A percentile compares a stretch with the other conserved stretches of the same genome.
These are phyloP conservation scores for Naematelia encephala DNA, from an alignment of 768 basidiomycete genomes.

Conservation along the genomic window DNA sequence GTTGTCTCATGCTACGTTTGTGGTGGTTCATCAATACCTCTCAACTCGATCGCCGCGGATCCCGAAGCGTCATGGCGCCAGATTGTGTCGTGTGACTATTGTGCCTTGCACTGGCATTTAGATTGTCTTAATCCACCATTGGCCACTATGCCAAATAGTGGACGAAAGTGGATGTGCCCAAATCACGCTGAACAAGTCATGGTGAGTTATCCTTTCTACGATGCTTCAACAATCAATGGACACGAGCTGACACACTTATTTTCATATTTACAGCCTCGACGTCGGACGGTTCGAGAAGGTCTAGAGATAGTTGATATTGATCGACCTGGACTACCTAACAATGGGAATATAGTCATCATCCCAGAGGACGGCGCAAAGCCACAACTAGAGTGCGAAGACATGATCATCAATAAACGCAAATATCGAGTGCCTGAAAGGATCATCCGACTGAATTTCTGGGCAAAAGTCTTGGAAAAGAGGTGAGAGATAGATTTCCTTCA, in stretches of 20 bases:
- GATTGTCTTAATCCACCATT: constrained; percentile 93
- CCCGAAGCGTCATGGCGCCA: constrained; percentile 47
- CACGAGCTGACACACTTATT: background rate
- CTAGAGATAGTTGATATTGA: constrained; percentile 67
- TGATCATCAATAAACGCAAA: constrained; percentile 61
- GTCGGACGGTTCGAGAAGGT: constrained; percentile 71
- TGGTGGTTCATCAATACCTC: constrained; percentile 66
- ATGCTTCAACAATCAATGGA: background rate
- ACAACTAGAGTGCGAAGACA: constrained; percentile 37
- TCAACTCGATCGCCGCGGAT: constrained; percentile 52
- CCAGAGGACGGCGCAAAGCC: constrained; percentile 58
- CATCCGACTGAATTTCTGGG: constrained; percentile 94
- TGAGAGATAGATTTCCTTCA: no score
- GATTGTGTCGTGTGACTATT: constrained; percentile 93
- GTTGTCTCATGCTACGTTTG: constrained; percentile 90
- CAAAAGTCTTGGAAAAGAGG: constrained; percentile 53
- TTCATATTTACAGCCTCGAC: constrained; percentile 61
- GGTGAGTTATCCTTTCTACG: constrained; percentile 58
- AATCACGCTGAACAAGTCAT: constrained; percentile 85
- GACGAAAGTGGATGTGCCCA: constrained; percentile 98
- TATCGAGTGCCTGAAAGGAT: constrained; percentile 90
- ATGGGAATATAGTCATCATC: constrained; percentile 85
- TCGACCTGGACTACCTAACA: constrained; percentile 73
- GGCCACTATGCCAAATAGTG: constrained; percentile 74
- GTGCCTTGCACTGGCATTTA: constrained; percentile 90